Evolutionary conservation across 2,329 filamentous ascomycete species (phyloP).

Genomic region (Ceratocystis papillata): DNA sequence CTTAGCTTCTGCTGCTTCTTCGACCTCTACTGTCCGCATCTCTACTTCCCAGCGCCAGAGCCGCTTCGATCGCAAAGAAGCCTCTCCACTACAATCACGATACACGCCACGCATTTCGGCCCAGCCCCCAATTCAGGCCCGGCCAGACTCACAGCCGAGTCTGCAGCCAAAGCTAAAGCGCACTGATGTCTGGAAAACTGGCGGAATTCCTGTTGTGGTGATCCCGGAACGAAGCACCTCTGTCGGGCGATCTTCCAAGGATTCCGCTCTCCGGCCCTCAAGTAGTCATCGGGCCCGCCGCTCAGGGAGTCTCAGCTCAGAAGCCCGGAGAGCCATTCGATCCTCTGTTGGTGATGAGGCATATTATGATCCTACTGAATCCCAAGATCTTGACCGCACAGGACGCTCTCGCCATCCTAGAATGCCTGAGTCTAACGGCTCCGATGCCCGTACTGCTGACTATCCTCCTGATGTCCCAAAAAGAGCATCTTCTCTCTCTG

Average conservation of each 20-base stretch:
- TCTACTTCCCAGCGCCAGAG: conserved; percentile 12
- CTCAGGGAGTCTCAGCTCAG: conserved; percentile 36
- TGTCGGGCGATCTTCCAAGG: conserved; percentile 35
- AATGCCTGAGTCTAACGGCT: conserved; percentile 40
- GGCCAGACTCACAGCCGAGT: conserved; percentile 29
- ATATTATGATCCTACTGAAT: not conserved
- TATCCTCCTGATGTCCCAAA: conserved; percentile 47
- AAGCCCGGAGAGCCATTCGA: not conserved
- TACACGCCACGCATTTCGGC: not conserved
- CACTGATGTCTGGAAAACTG: conserved; percentile 46
- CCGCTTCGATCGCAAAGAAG: conserved; percentile 7
- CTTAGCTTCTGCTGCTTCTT: conserved; percentile 7
- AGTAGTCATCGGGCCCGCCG: conserved; percentile 47
- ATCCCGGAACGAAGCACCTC: conserved; percentile 50
- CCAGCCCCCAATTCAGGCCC: conserved; percentile 11
- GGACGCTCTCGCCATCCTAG: conserved; percentile 32
- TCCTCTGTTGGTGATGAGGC: conserved; percentile 28
- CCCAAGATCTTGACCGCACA: not conserved
- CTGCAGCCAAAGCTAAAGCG: conserved; percentile 29
- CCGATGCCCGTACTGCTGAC: conserved; percentile 48
- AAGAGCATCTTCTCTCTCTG: conserved; percentile 51
- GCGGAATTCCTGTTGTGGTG: conserved; percentile 52
- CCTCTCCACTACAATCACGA: conserved; percentile 11
- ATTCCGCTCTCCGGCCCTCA: conserved; percentile 50
- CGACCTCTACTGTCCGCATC: not conserved